Conservation (phyloP, 2,329 filamentous ascomycete species). For the Nannizziopsis arthrosporioides region DNA sequence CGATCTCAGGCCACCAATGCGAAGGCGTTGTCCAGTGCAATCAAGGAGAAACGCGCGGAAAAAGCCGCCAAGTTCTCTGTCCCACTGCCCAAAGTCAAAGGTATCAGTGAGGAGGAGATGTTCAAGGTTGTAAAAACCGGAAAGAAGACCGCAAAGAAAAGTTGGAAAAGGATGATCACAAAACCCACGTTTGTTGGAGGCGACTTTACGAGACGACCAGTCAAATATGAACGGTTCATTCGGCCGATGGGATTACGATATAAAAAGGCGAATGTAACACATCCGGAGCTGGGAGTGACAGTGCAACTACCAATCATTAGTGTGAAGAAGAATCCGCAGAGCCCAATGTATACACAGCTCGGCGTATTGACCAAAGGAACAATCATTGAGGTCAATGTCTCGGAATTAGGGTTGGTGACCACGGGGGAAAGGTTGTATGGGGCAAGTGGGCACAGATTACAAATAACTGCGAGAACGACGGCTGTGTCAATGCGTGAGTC, state of each 20-base stretch:
- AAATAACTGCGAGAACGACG: slow-evolving; percentile 46
- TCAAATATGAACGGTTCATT: slow-evolving; percentile 64
- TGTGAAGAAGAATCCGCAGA: slow-evolving; percentile 78
- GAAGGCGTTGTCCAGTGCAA: slow-evolving; percentile 67
- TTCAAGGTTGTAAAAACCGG: slow-evolving; percentile 95
- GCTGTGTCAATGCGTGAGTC: slow-evolving; percentile 47
- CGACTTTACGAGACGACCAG: slow-evolving; percentile 79
- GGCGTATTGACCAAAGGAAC: slow-evolving; percentile 81
- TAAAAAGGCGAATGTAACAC: slow-evolving; percentile 63
- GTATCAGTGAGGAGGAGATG: slow-evolving; percentile 92
- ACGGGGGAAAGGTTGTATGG: slow-evolving; percentile 91
- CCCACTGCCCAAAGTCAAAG: slow-evolving; percentile 84
- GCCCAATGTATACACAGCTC: slow-evolving; percentile 81
- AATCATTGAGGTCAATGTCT: slow-evolving; percentile 83
- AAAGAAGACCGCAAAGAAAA: slow-evolving; percentile 84
- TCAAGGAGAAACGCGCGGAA: slow-evolving; percentile 90
- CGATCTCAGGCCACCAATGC: slow-evolving; percentile 56
- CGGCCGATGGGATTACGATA: slow-evolving; percentile 66
- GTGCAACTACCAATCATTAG: slow-evolving; percentile 72
- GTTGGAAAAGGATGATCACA: slow-evolving; percentile 54
- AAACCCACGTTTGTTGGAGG: slow-evolving; percentile 82
- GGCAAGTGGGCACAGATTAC: slow-evolving; percentile 66
- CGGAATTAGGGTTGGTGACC: slow-evolving; percentile 80
- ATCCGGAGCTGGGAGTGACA: slow-evolving; percentile 73
- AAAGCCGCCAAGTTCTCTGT: slow-evolving; percentile 91